Conservation (phyloP, 2,329 filamentous ascomycete species). For the Tolypocladium ophioglossoides region DNA sequence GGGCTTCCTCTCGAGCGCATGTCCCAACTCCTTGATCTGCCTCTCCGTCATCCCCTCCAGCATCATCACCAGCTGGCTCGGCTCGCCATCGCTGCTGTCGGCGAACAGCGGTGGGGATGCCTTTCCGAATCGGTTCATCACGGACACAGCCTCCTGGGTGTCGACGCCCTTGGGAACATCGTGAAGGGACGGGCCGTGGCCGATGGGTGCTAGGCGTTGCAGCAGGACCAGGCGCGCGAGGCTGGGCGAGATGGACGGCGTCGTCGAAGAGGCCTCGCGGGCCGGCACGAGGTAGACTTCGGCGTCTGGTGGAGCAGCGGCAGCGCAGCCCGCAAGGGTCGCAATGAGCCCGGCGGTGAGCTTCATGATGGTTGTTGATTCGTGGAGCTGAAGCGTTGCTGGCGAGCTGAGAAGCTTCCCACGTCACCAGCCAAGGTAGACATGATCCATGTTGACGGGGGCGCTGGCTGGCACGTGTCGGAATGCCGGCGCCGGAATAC, state of each 20-base stretch:
- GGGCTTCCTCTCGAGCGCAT: slow-evolving; percentile 22
- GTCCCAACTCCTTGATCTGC: slow-evolving; percentile 33
- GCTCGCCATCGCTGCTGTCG: slow-evolving; percentile 17
- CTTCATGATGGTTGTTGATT: slow-evolving; percentile 28
- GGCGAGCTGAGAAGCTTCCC: slow-evolving; percentile 10
- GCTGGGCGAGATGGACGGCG: slow-evolving; percentile 37
- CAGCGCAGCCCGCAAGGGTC: slow-evolving; percentile 26
- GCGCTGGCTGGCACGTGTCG: slow-evolving; percentile 14
- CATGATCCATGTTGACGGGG: slow-evolving; percentile 1
- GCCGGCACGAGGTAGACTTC: slow-evolving; percentile 42
- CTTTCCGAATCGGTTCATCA: slow-evolving; percentile 52
- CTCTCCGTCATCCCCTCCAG: slow-evolving; percentile 43
- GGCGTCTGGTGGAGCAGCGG: slow-evolving; percentile 30
- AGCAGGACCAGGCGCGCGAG: slow-evolving; percentile 48
- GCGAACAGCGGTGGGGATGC: slow-evolving; percentile 38
- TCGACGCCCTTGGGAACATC: slow-evolving; percentile 31
- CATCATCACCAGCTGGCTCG: slow-evolving; percentile 48
- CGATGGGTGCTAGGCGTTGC: slow-evolving; percentile 39
- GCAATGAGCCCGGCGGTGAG: slow-evolving; percentile 28
- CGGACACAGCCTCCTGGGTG: slow-evolving; percentile 37
- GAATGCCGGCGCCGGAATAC: slow-evolving; percentile 15
- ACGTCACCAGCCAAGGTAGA: slow-evolving; percentile 18
- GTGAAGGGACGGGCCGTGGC: slow-evolving; percentile 36
- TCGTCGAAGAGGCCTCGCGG: slow-evolving; percentile 15
- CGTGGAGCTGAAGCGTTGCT: slow-evolving; percentile 22